Conservation (phyloP, 768 basidiomycete species). For the Macrocybe gigantea region DNA sequence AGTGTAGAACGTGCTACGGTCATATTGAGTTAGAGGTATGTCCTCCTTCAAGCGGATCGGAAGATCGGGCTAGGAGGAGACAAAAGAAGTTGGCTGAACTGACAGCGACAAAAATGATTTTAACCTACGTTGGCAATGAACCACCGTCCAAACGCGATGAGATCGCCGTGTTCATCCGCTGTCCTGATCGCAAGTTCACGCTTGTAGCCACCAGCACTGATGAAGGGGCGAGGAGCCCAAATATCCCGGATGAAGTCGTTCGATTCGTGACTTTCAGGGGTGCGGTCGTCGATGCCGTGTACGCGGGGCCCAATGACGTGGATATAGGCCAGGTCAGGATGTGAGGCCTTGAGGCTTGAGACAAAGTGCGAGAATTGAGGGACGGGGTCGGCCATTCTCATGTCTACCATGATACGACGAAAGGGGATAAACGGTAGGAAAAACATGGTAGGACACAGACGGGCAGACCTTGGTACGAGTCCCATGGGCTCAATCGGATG, state of each 20-base stretch:
- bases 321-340: constrained; percentile 46
- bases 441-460: neutral
- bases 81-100: neutral
- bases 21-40: constrained; percentile 24
- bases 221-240: constrained; percentile 35
- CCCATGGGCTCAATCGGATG: constrained; percentile 57
- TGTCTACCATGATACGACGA: constrained; percentile 26
- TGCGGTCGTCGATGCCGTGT: constrained; percentile 8
- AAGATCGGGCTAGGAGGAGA: constrained; percentile 34
- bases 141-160: constrained; percentile 23
- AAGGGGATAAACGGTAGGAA: constrained; percentile 27
- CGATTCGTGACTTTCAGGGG: constrained; percentile 13
- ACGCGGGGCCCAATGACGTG: constrained; percentile 40
- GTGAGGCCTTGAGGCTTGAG: constrained; percentile 25
- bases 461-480: constrained; percentile 1
- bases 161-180: constrained; percentile 25
- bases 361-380: constrained; percentile 51
- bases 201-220: constrained; percentile 40
- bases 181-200: constrained; percentile 29
- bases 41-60: constrained; percentile 27
- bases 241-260: constrained; percentile 41
- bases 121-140: constrained; percentile 28
- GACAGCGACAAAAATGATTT: neutral
- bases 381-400: constrained; percentile 49
- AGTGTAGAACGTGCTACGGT: constrained; percentile 34